Evolutionary conservation across 306 rosid genomes (phyloP).

Genomic region (Canavalia ensiformis): DNA sequence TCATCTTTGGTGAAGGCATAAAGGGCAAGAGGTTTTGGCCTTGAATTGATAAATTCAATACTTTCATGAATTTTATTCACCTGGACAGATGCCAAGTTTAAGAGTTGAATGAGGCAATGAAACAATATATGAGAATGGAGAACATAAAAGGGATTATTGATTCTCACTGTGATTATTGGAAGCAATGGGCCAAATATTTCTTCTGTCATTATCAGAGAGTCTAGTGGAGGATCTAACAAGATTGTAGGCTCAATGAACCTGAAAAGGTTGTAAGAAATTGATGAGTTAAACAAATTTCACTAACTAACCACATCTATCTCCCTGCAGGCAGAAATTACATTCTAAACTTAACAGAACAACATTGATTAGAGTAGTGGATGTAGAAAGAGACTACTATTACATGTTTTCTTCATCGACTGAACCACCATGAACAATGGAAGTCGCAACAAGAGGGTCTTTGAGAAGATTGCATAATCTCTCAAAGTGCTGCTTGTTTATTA

Average conservation of each 20-base stretch:
- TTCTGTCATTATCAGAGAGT: slow-evolving; percentile 76
- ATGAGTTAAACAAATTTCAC: not conserved
- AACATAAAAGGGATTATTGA: slow-evolving; percentile 4
- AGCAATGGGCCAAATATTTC: slow-evolving; percentile 94
- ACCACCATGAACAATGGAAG: slow-evolving; percentile 85
- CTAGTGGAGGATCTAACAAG: slow-evolving; percentile 86
- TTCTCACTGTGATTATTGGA: slow-evolving; percentile 90
- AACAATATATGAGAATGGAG: slow-evolving; percentile 19
- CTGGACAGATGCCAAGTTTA: slow-evolving; percentile 53
- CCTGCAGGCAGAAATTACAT: not conserved
- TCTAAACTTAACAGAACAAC: not conserved
- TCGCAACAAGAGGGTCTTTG: slow-evolving; percentile 71
- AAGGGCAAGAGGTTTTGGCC: slow-evolving; percentile 85
- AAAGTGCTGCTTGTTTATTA: slow-evolving; percentile 71
- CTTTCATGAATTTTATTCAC: slow-evolving; percentile 75
- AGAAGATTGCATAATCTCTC: slow-evolving; percentile 72
- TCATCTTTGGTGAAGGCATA: slow-evolving; percentile 85
- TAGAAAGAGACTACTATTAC: slow-evolving; percentile 54
- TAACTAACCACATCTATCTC: not conserved
- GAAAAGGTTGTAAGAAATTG: slow-evolving; percentile 42
- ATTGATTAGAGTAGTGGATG: not conserved
- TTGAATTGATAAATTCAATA: slow-evolving; percentile 74
- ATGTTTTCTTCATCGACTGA: slow-evolving; percentile 68
- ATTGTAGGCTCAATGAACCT: slow-evolving; percentile 93
- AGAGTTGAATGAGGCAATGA: slow-evolving; percentile 21